Base-by-base conservation (phyloP, 805 yeast genomes). In the Wilhelminamyces savonicus region DNA sequence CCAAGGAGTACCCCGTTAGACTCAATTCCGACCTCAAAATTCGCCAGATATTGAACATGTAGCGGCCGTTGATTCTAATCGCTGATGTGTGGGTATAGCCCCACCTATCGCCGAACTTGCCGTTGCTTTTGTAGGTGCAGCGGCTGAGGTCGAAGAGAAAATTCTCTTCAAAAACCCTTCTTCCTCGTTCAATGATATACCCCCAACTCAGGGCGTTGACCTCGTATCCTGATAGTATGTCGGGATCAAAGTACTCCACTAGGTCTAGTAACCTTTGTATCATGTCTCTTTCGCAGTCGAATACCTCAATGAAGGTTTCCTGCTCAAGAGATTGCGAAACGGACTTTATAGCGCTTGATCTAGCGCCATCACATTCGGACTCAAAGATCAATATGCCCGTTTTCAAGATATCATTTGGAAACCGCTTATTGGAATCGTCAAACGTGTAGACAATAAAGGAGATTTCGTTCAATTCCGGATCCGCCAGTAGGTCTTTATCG, bases 151-250 rank as follows among this genome's bases (percentile, higher is more conserved):
- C 70, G 0, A 65, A 59, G n/a, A 71, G 50, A 3, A 86, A 39
- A 40, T 84, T 81, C 9, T 69, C 54, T 2, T 70, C 71, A 43
- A 66, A 66, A 2, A 48, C 54, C 0, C 34, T 37, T 12, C 61
- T 50, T 32, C 72, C 68, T 26, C 98, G 52, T 30, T 83, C 92
- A 16, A 83, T 66, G 0, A 88, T 30, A 45, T 83, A 92, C 0
- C 98, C 97, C 97, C 97, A 90, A 0, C 97, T 84, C 0, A 71
- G 44, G 1, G 78, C 59, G 39, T 85, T 82, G 5, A 85, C 69
- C 46, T 92, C 98, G 50, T 71, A 92, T 0, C 97, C 97, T 0
- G 84, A 69, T 5, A 92, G 47, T 18, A 92, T 74, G 50, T 92
- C 98, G 0, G 97, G 97, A 48, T 92, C 97, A 29, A 76, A 65